Percentiles rank a stretch among this genome's conserved stretches.
phyloP scores from a whole-genome alignment of 331 rosid species.

The Spiraea crenata region DNA sequence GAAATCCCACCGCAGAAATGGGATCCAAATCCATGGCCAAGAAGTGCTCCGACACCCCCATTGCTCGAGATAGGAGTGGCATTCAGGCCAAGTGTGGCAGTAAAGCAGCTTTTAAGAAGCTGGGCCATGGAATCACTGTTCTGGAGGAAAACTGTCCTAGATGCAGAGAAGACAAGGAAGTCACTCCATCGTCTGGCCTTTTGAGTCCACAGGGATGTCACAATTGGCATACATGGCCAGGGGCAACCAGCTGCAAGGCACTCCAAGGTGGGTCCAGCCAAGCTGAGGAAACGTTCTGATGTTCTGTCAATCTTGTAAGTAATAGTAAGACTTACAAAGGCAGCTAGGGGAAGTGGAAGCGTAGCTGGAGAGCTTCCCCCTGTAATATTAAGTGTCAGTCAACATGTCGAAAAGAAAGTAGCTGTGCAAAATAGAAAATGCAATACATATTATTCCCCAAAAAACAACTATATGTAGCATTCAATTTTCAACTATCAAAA shows the following conservation, averaged over 20 bases:
- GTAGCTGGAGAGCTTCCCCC: slow-evolving; percentile 56
- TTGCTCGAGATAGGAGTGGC: slow-evolving; percentile 38
- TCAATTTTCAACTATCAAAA: background rate
- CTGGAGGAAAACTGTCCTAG: slow-evolving; percentile 61
- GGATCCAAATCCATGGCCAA: slow-evolving; percentile 62
- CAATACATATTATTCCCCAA: background rate
- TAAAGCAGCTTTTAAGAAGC: slow-evolving; percentile 57
- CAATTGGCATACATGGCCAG: slow-evolving; percentile 68
- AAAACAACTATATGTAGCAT: background rate
- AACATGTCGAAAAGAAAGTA: background rate
- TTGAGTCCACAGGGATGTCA: slow-evolving; percentile 63
- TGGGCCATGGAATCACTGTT: slow-evolving; percentile 50
- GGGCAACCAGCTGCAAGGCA: slow-evolving; percentile 66
- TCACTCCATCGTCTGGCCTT: slow-evolving; percentile 63
- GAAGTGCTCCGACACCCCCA: slow-evolving; percentile 61
- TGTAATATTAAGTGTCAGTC: slow-evolving; percentile 15
- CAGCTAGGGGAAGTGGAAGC: slow-evolving; percentile 62
- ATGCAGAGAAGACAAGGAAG: slow-evolving; percentile 57
- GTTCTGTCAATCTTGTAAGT: slow-evolving; percentile 62
- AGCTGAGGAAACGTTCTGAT: slow-evolving; percentile 52
- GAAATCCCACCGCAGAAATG: slow-evolving; percentile 59
- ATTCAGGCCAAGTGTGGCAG: slow-evolving; percentile 49
- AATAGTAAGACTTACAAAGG: slow-evolving; percentile 63
- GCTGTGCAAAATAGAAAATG: background rate
- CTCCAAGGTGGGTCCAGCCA: slow-evolving; percentile 63